Conservation (phyloP, 805 yeast species). For the Kodamaea kakaduensis region DNA sequence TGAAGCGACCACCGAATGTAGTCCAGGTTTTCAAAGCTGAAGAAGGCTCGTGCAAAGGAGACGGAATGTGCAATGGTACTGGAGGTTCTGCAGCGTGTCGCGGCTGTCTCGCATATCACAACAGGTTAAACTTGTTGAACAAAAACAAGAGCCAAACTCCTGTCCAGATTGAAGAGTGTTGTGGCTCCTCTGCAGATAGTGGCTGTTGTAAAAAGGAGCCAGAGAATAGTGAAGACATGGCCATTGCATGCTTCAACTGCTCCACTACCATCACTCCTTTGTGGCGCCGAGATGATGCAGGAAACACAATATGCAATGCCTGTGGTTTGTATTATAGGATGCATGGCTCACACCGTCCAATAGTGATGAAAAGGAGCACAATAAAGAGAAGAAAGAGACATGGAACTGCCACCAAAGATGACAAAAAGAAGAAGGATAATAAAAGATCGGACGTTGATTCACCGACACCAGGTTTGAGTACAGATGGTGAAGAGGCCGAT, state of each 20-base stretch:
- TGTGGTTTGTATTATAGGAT: slow-evolving; percentile 76
- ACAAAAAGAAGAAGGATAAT: slow-evolving; percentile 1
- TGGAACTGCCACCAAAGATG: slow-evolving; percentile 4
- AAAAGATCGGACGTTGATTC: no score
- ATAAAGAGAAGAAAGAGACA: slow-evolving; percentile 70
- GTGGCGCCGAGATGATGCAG: slow-evolving; percentile 80
- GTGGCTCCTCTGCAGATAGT: slow-evolving; percentile 3
- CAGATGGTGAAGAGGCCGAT: slow-evolving; percentile 1
- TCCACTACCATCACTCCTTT: slow-evolving; percentile 81
- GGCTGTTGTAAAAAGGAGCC: slow-evolving; percentile 6
- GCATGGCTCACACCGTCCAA: slow-evolving; percentile 76
- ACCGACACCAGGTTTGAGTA: no score
- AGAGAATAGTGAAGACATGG: slow-evolving; percentile 27
- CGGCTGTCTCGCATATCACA: slow-evolving; percentile 82
- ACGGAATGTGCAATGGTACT: slow-evolving; percentile 81
- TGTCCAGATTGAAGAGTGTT: slow-evolving; percentile 4
- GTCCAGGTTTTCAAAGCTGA: slow-evolving; percentile 38
- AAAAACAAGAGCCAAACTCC: slow-evolving; percentile 11
- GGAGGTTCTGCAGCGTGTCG: slow-evolving; percentile 79
- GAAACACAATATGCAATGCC: slow-evolving; percentile 84
- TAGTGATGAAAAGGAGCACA: slow-evolving; percentile 64
- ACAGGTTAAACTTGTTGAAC: slow-evolving; percentile 49
- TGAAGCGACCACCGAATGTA: slow-evolving; percentile 55
- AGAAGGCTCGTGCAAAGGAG: slow-evolving; percentile 65
- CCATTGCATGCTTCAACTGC: slow-evolving; percentile 80